phyloP scores from a whole-genome alignment of 768 basidiomycete genomes.

The Amanita rimosa region DNA sequence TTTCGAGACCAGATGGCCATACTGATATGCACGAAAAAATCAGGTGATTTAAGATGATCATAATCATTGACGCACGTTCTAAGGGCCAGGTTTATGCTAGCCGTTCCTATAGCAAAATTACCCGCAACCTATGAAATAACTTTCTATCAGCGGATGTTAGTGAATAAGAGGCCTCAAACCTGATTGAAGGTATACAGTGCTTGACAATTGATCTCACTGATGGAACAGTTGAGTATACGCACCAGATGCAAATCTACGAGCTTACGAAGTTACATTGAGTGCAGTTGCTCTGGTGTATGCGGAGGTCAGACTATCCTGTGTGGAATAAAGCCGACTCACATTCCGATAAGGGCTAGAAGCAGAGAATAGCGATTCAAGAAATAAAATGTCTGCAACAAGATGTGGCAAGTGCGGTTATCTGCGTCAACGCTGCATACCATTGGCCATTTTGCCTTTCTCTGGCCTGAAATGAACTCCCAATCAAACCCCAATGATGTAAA shows the following conservation, averaged over 20 bases:
- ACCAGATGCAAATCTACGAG: not conserved
- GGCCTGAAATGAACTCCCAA: conserved; percentile 47
- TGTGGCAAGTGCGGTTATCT: not conserved
- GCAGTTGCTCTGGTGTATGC: conserved; percentile 35
- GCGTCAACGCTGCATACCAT: conserved; percentile 30
- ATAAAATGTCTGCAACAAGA: conserved; percentile 42
- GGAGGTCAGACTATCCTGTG: conserved; percentile 2
- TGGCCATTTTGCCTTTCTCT: conserved; percentile 54
- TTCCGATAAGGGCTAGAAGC: conserved; percentile 55
- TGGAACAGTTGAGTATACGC: conserved; percentile 1
- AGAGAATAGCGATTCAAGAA: conserved; percentile 60
- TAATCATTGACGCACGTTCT: conserved; percentile 38
- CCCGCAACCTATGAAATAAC: conserved; percentile 30
- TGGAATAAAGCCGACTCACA: conserved; percentile 31
- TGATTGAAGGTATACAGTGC: conserved; percentile 59
- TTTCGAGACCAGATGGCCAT: conserved; percentile 63
- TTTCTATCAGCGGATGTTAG: not conserved
- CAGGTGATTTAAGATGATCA: not conserved
- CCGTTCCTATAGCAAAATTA: conserved; percentile 56
- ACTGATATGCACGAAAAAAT: conserved; percentile 24
- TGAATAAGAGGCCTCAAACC: conserved; percentile 16
- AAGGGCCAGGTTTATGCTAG: conserved; percentile 60
- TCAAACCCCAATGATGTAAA: conserved; percentile 52
- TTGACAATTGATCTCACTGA: conserved; percentile 50
- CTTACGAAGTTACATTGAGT: conserved; percentile 44